Conservation (phyloP, 2,329 filamentous ascomycete genomes). For the Fusarium caatingaense region DNA sequence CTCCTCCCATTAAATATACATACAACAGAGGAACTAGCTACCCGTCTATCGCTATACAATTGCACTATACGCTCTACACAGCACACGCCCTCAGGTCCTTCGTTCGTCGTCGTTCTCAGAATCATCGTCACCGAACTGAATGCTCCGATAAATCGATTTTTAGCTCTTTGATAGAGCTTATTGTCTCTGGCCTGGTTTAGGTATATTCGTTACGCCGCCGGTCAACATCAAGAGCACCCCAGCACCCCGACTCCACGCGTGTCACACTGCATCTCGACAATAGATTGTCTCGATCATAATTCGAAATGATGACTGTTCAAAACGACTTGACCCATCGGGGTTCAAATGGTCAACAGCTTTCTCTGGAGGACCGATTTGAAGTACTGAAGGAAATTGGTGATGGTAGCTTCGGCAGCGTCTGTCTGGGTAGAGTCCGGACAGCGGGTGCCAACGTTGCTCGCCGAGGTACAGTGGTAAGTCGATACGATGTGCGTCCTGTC, state of each 20-base stretch:
- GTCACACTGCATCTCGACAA: slow-evolving; percentile 34
- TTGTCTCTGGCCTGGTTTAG: slow-evolving; percentile 41
- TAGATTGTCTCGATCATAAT: slow-evolving; percentile 34
- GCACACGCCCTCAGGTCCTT: slow-evolving; percentile 21
- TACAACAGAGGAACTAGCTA: slow-evolving; percentile 13
- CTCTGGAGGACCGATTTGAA: slow-evolving; percentile 94
- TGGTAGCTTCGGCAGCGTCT: slow-evolving; percentile 97
- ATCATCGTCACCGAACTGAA: slow-evolving; percentile 46
- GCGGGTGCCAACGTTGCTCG: slow-evolving; percentile 90
- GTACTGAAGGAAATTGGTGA: slow-evolving; percentile 98
- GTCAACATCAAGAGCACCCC: slow-evolving; percentile 28
- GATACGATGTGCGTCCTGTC: slow-evolving; percentile 16
- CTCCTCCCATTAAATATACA: slow-evolving; percentile 5
- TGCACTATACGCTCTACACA: slow-evolving; percentile 21
- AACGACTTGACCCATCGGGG: slow-evolving; percentile 79
- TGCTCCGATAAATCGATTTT: slow-evolving; percentile 50
- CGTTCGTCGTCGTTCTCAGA: slow-evolving; percentile 25
- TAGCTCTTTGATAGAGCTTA: slow-evolving; percentile 54
- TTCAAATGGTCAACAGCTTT: slow-evolving; percentile 68
- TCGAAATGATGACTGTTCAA: slow-evolving; percentile 76
- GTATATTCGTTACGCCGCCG: slow-evolving; percentile 40
- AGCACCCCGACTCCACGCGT: slow-evolving; percentile 39
- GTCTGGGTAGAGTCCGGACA: slow-evolving; percentile 88
- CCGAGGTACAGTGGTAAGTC: slow-evolving; percentile 88
- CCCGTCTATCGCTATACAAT: slow-evolving; percentile 17